These are phyloP conservation scores for Termitomyces sp. DNA, from an alignment of 1,284 basidiomycete species.

Conservation along the genomic window DNA sequence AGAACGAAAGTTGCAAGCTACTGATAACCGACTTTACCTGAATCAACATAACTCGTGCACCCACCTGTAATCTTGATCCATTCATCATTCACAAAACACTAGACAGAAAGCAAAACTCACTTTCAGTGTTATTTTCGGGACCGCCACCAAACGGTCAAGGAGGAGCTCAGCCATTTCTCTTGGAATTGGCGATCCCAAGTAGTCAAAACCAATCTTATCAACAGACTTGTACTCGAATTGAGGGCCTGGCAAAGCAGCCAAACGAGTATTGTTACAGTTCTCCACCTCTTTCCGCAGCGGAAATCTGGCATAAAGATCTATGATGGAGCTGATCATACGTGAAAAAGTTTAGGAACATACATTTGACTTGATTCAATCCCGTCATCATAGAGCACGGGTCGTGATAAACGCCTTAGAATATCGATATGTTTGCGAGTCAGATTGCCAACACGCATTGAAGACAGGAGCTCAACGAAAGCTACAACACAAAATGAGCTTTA, in stretches of 20 bases:
- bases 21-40: slow-evolving; percentile 16
- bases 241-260: slow-evolving; percentile 38
- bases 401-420: slow-evolving; percentile 52
- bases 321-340: neutral
- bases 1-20: neutral
- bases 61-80: slow-evolving; percentile 26
- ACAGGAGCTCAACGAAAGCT: slow-evolving; percentile 84
- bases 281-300: slow-evolving; percentile 81
- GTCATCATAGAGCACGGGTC: slow-evolving; percentile 56
- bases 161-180: slow-evolving; percentile 18
- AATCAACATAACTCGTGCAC: slow-evolving; percentile 56
- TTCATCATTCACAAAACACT: neutral
- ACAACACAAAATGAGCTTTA: slow-evolving; percentile 5
- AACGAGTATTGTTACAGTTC: slow-evolving; percentile 59
- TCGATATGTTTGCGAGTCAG: slow-evolving; percentile 51
- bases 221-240: slow-evolving; percentile 28
- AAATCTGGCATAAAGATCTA: slow-evolving; percentile 45
- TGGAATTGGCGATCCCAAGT: slow-evolving; percentile 21
- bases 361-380: slow-evolving; percentile 75
- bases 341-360: slow-evolving; percentile 26
- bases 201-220: slow-evolving; percentile 29
- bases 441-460: slow-evolving; percentile 78
- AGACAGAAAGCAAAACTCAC: slow-evolving; percentile 15
- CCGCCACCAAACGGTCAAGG: slow-evolving; percentile 27
- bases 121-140: slow-evolving; percentile 25